Evolutionary conservation across 371 early-diverging fungal genomes (phyloP).

Genomic region (Sporodiniella umbellata): DNA sequence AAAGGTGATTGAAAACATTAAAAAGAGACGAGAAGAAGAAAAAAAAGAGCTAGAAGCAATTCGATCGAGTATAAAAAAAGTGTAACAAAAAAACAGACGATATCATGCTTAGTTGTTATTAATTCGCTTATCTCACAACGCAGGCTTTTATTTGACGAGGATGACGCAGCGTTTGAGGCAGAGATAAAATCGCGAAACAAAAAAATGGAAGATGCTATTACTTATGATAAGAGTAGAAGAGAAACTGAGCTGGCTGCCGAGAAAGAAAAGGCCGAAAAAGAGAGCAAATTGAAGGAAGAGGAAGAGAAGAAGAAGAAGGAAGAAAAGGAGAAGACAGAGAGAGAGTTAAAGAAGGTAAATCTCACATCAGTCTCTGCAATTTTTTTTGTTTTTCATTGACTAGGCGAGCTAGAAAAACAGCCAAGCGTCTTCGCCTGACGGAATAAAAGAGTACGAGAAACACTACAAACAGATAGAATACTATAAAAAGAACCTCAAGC

Average conservation of each 20-base stretch:
- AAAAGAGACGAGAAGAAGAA: constrained; percentile 1
- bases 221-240: constrained; percentile 10
- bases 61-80: background rate
- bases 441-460: constrained; percentile 32
- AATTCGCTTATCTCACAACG: background rate
- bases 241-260: constrained; percentile 11
- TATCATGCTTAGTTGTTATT: background rate
- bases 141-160: background rate
- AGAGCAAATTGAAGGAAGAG: constrained; percentile 13
- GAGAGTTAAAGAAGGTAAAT: constrained; percentile 3
- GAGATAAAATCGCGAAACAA: constrained; percentile 8
- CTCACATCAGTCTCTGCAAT: background rate
- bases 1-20: background rate
- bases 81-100: too few species aligned
- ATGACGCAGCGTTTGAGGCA: constrained; percentile 12
- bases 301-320: constrained; percentile 22
- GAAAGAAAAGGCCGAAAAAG: constrained; percentile 9
- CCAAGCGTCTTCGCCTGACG: constrained; percentile 21
- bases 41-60: background rate
- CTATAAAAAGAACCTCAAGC: constrained; percentile 19
- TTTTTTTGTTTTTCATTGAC: background rate
- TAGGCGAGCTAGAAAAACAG: constrained; percentile 15
- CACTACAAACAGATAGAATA: constrained; percentile 24
- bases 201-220: constrained; percentile 18
- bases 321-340: constrained; percentile 25